Evolutionary conservation across 106 monocot genomes (phyloP).

Genomic region (Acanthochlamys bracteata): DNA sequence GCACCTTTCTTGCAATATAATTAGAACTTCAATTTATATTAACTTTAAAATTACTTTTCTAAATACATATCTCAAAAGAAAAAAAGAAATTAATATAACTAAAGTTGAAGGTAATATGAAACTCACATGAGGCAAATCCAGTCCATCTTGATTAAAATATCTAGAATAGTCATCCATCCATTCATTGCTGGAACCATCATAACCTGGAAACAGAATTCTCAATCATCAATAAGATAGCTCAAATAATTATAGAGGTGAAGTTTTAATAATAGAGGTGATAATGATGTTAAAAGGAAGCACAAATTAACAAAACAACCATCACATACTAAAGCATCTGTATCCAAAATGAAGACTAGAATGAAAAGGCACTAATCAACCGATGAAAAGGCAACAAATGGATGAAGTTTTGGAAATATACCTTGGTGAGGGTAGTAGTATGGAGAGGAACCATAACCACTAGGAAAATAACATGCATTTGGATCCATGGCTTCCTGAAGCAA

Average conservation of each 20-base stretch:
- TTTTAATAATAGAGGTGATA: not conserved
- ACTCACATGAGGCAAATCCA: conserved; percentile 23
- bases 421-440: conserved; percentile 32
- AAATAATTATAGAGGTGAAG: not conserved
- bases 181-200: conserved; percentile 11
- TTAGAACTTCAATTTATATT: not conserved
- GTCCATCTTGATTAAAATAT: conserved; percentile 18
- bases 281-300: not conserved
- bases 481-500: conserved; percentile 34
- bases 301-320: too few species aligned
- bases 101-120: not conserved
- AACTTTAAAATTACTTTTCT: not conserved
- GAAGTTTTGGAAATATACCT: conserved; percentile 11
- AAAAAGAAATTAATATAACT: too few species aligned
- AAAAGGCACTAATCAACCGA: not conserved
- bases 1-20: not conserved
- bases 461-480: conserved; percentile 34
- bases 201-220: conserved; percentile 10
- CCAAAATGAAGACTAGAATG: too few species aligned
- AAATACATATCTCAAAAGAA: not conserved
- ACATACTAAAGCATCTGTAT: too few species aligned
- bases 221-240: not conserved
- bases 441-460: conserved; percentile 32
- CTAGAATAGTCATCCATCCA: conserved; percentile 3
- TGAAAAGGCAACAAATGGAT: not conserved